A percentile compares a stretch with the other conserved stretches of the same genome.
Conservation (phyloP, 106 monocot genomes). For the Xerophyta viscosa region DNA sequence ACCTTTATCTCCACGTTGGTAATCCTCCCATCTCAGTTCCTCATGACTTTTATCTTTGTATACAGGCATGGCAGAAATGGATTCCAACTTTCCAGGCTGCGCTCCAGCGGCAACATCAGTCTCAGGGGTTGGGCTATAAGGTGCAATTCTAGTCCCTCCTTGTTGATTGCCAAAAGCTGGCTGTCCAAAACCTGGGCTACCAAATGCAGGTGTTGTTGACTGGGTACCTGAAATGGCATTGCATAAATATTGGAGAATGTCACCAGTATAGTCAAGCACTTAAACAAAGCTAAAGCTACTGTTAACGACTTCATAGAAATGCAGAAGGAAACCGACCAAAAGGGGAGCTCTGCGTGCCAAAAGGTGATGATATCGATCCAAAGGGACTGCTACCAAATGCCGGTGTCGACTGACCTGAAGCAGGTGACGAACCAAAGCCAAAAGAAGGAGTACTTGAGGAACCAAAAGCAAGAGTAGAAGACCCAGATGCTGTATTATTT, state of each 20-base stretch:
- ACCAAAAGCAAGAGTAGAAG: conserved; percentile 35
- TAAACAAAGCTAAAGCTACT: not conserved
- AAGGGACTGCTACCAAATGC: conserved; percentile 63
- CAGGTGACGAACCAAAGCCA: conserved; percentile 29
- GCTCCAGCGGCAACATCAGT: conserved; percentile 32
- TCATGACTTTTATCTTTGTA: conserved; percentile 97
- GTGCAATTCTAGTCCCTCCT: conserved; percentile 60
- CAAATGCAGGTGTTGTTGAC: conserved; percentile 60
- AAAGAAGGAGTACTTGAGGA: conserved; percentile 23
- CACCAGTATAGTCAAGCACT: too few relatives aligned
- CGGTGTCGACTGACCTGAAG: conserved; percentile 47
- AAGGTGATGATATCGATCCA: conserved; percentile 52
- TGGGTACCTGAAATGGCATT: conserved; percentile 40
- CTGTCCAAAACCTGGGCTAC: conserved; percentile 65
- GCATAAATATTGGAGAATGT: too few relatives aligned
- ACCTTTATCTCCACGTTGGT: conserved; percentile 98
- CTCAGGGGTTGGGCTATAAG: conserved; percentile 64
- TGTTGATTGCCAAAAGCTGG: conserved; percentile 46
- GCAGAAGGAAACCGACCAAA: conserved; percentile 46
- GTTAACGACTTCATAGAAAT: not conserved
- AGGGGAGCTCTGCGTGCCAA: conserved; percentile 59
- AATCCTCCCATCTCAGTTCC: conserved; percentile 96
- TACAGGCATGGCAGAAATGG: conserved; percentile 92
- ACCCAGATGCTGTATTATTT: conserved; percentile 27
- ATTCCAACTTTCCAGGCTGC: conserved; percentile 76